phyloP scores from a whole-genome alignment of 2,329 filamentous ascomycete genomes.

The Exophiala dermatitidis region DNA sequence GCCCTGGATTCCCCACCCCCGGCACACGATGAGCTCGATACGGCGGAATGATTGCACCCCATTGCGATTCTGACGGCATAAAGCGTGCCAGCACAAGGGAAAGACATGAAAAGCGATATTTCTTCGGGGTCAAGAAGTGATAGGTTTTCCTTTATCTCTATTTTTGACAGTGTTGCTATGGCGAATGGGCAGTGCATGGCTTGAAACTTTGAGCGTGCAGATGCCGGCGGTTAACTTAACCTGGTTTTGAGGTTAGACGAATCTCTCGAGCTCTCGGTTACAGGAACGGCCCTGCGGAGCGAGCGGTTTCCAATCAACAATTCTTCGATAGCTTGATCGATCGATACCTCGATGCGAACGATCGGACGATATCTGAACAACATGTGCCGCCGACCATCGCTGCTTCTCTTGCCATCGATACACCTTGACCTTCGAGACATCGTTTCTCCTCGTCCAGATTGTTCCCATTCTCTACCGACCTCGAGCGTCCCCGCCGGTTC shows the following conservation, averaged over 20 bases:
- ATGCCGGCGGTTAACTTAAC: constrained; percentile 17
- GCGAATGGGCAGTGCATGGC: constrained; percentile 10
- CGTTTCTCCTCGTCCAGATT: constrained; percentile 4
- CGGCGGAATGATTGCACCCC: constrained; percentile 59
- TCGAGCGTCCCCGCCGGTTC: background rate
- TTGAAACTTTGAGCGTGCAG: constrained; percentile 11
- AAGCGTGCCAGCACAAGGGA: background rate
- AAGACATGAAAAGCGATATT: background rate
- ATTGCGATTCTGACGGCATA: background rate
- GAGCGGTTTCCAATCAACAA: constrained; percentile 8
- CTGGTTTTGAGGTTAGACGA: constrained; percentile 21
- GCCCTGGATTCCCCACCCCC: constrained; percentile 70
- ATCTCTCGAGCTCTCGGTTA: constrained; percentile 20
- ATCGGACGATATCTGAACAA: constrained; percentile 21
- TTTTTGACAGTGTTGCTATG: constrained; percentile 16
- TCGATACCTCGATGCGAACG: constrained; percentile 21
- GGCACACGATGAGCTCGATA: constrained; percentile 89
- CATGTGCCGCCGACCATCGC: constrained; percentile 9
- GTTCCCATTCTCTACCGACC: constrained; percentile 2
- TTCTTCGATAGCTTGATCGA: constrained; percentile 21
- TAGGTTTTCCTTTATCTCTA: constrained; percentile 11
- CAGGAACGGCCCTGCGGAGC: constrained; percentile 15
- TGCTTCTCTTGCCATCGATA: constrained; percentile 10
- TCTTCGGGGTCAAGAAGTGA: constrained; percentile 7
- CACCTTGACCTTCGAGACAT: constrained; percentile 7